Evolutionary conservation across 345 rosid genomes (phyloP).

Genomic region (Eucalyptus curtisii): DNA sequence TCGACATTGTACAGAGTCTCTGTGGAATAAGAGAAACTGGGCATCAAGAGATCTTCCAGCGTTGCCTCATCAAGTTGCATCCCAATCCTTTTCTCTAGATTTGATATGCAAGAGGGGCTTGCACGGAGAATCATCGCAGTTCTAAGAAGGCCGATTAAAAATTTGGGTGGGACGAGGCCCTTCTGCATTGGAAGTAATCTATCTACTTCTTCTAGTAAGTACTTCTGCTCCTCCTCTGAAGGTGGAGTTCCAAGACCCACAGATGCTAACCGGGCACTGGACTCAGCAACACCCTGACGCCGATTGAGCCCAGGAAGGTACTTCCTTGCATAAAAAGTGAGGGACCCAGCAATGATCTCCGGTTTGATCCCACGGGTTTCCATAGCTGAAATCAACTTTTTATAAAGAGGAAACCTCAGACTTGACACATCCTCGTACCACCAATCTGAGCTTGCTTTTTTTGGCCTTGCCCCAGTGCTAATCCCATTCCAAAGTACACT

Average conservation of each 20-base stretch:
- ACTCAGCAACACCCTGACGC: slow-evolving; percentile 50
- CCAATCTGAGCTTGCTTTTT: slow-evolving; percentile 73
- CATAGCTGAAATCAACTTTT: slow-evolving; percentile 61
- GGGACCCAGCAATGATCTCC: slow-evolving; percentile 70
- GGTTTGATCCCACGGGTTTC: slow-evolving; percentile 68
- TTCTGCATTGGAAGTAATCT: slow-evolving; percentile 64
- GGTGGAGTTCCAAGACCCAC: slow-evolving; percentile 36
- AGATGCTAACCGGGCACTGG: slow-evolving; percentile 53
- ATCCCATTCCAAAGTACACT: slow-evolving; percentile 96
- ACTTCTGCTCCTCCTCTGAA: slow-evolving; percentile 83
- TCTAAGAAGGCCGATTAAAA: slow-evolving; percentile 76
- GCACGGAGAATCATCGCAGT: slow-evolving; percentile 73
- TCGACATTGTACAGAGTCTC: slow-evolving; percentile 93
- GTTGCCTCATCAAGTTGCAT: slow-evolving; percentile 96
- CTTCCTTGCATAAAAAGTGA: slow-evolving; percentile 61
- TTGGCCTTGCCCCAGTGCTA: slow-evolving; percentile 86
- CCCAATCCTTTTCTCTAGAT: slow-evolving; percentile 78
- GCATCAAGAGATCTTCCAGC: slow-evolving; percentile 91
- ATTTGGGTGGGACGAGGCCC: slow-evolving; percentile 68
- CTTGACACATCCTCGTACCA: slow-evolving; percentile 91
- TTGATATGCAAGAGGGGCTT: slow-evolving; percentile 47
- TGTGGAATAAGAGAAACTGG: slow-evolving; percentile 73
- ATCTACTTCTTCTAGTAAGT: slow-evolving; percentile 66
- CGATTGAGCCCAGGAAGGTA: slow-evolving; percentile 80
- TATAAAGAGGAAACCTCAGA: slow-evolving; percentile 63